These are phyloP conservation scores for Puccinia polysora DNA, from an alignment of 1,284 basidiomycete genomes.

Conservation along the genomic window DNA sequence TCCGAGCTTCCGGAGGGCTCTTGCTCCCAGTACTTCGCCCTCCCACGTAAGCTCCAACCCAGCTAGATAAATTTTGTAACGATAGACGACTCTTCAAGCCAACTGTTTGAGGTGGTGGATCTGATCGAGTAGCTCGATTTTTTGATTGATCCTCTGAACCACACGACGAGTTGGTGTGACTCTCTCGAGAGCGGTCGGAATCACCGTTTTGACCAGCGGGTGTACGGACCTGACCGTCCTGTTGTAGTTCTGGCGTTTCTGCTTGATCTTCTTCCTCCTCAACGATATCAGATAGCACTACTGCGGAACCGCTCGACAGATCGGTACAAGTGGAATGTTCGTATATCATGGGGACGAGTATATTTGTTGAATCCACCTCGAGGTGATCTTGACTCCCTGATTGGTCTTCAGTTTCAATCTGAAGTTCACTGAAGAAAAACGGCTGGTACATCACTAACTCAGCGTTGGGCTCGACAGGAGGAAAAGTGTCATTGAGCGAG, in stretches of 20 bases:
- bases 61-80: conserved; percentile 8
- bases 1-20: too few relatives aligned
- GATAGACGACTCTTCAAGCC: neutral
- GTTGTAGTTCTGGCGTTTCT: too few relatives aligned
- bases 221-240: neutral
- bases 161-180: neutral
- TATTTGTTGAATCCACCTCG: too few relatives aligned
- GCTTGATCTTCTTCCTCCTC: too few relatives aligned
- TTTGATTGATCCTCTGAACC: neutral
- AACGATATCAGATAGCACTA: neutral
- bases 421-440: neutral
- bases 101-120: too few relatives aligned
- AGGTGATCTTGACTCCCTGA: neutral
- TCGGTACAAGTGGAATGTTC: neutral
- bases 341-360: neutral
- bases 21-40: neutral
- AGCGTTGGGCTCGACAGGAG: too few relatives aligned
- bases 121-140: neutral
- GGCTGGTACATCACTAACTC: too few relatives aligned
- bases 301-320: neutral
- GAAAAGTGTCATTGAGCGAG: too few relatives aligned
- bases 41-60: neutral
- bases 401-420: neutral
- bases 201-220: neutral
- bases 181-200: neutral